Conservation (phyloP, 129 eudicot species). For the Tagetes patula region DNA sequence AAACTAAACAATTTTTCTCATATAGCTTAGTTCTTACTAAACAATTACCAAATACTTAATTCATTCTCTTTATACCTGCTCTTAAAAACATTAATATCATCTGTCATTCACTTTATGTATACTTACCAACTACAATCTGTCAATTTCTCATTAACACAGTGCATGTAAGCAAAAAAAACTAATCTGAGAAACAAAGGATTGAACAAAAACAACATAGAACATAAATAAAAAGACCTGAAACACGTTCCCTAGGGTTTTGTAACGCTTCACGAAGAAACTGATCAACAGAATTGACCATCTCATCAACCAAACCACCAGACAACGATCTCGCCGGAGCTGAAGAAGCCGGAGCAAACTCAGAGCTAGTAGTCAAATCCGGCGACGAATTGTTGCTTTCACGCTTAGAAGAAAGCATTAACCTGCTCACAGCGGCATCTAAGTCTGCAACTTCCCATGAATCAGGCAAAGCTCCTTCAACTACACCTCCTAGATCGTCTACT, state of each 20-base stretch:
- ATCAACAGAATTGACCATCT: constrained; percentile 64
- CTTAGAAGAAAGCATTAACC: constrained; percentile 55
- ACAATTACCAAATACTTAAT: background rate
- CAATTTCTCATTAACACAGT: background rate
- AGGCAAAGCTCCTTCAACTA: constrained; percentile 36
- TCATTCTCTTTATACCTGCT: background rate
- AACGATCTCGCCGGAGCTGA: constrained; percentile 25
- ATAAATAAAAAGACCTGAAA: constrained; percentile 39
- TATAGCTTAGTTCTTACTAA: background rate
- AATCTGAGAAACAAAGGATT: background rate
- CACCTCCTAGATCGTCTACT: constrained; percentile 48
- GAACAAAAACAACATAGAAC: background rate
- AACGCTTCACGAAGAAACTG: constrained; percentile 89
- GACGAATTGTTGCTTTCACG: constrained; percentile 27
- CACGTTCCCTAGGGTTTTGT: constrained; percentile 92
- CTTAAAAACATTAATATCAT: background rate
- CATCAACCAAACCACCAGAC: constrained; percentile 47
- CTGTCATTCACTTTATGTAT: constrained; percentile 1
- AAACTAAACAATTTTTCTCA: background rate
- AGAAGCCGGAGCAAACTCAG: constrained; percentile 23
- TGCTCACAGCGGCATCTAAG: constrained; percentile 70
- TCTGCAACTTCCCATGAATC: constrained; percentile 96
- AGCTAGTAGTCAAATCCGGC: constrained; percentile 9
- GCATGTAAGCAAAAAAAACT: background rate
- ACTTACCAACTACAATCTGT: background rate